Evolutionary conservation across 1,284 basidiomycete genomes (phyloP), one percentile per base, ranked within the genome.

Genomic region (Leccinum insolens): DNA sequence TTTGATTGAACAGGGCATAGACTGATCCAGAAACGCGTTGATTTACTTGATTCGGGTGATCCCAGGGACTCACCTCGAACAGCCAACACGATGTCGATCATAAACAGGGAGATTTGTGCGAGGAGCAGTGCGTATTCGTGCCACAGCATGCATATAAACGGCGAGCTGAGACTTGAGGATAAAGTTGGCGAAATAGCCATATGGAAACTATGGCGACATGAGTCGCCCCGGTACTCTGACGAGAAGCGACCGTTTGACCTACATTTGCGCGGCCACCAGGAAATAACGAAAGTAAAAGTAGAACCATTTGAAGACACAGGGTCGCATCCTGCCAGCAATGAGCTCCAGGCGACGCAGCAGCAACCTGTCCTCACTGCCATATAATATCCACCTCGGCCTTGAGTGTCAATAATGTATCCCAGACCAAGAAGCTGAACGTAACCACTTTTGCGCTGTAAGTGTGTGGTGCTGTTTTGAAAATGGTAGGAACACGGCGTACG

Each of bases 1-100:
- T 78, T 22, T 63, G 69, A 58, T 76, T 73, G 55, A 75, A 78
- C 4, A 77, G 44, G 3, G 72, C 72, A 59, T 63, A 75, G 25
- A 76, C 76, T 78, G 31, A 20, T 55, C 7, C 11, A 7, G 57
- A 61, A 52, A 52, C 4, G 9, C 3, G 37, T 25, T 52, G 14
- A 12, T 31, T 37, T 7, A 8, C 0, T 1, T 12, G 0, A 25
- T n/a, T 25, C 28, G 9, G 25, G 7, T 41, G 28, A 7, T 34
- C n/a, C 17, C 12, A 1, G 3, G 37, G 14, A 8, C 77, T 65
- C 4, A 74, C 77, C 67, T 70, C 75, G 67, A 3, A 46, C 17
- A 12, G 68, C 72, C 60, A 75, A 61, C 11, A 72, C 65, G 4
- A 67, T 22, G 52, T 73, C 66, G 11, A 73, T n/a, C 31, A 67